A percentile compares a stretch with the other conserved stretches of the same genome.
These are phyloP conservation scores for Boletales sp. DNA, from an alignment of 768 basidiomycete species.

Conservation along the genomic window DNA sequence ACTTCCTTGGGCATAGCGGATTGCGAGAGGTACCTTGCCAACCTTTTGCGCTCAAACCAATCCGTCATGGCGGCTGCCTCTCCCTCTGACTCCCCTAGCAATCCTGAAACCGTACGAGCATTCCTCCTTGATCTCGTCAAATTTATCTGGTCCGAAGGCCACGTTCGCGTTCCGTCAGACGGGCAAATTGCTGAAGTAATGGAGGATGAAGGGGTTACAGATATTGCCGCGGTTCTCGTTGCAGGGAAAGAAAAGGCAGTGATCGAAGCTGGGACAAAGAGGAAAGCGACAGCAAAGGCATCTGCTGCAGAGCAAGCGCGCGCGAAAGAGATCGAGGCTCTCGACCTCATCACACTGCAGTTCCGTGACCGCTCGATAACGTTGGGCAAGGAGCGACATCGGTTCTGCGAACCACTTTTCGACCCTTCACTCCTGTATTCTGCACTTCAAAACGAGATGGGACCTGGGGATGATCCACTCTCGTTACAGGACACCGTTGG, in stretches of 20 bases:
- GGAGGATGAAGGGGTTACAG: conserved; percentile 84
- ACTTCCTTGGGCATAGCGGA: conserved; percentile 65
- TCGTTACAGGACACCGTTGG: conserved; percentile 69
- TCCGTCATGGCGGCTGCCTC: conserved; percentile 57
- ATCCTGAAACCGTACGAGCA: conserved; percentile 44
- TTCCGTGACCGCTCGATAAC: conserved; percentile 71
- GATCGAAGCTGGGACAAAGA: conserved; percentile 82
- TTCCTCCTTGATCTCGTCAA: conserved; percentile 62
- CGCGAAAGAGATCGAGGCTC: conserved; percentile 76
- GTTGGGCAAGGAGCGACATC: conserved; percentile 83
- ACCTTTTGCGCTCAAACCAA: conserved; percentile 67
- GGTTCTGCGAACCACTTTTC: conserved; percentile 89
- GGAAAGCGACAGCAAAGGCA: conserved; percentile 65
- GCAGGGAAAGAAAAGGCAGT: conserved; percentile 90
- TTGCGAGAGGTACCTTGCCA: conserved; percentile 74
- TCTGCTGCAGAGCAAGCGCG: conserved; percentile 78
- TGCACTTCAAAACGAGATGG: conserved; percentile 26
- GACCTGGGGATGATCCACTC: conserved; percentile 21
- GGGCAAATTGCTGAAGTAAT: conserved; percentile 59
- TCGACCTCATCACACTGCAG: conserved; percentile 75
- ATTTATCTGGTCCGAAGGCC: conserved; percentile 59
- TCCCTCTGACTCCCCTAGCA: conserved; percentile 46
- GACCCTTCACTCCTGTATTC: conserved; percentile 58
- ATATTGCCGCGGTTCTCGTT: conserved; percentile 86
- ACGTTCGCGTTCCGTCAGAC: conserved; percentile 70